phyloP scores from a whole-genome alignment of 148 eudicot genomes.

The Chenopodium album region DNA sequence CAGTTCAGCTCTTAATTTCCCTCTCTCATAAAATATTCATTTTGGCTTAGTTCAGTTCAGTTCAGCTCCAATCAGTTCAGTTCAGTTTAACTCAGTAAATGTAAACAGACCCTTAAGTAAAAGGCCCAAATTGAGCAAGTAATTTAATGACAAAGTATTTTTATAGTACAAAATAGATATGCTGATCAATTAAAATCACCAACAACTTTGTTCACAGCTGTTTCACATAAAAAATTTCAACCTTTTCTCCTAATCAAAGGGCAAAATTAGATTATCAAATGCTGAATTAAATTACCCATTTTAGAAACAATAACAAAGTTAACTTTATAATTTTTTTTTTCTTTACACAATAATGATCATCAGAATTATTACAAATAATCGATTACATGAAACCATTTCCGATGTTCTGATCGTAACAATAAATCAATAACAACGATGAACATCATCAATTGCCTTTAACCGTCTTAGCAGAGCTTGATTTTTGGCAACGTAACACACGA shows the following conservation, averaged over 20 bases:
- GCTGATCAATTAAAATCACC: not conserved
- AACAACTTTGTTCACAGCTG: not conserved
- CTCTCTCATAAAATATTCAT: too few relatives aligned
- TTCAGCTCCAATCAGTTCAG: too few relatives aligned
- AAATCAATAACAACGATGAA: not conserved
- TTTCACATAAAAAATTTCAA: not conserved
- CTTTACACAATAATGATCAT: not conserved
- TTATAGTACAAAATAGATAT: not conserved
- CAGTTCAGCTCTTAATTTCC: too few relatives aligned
- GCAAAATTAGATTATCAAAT: not conserved
- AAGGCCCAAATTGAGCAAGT: not conserved
- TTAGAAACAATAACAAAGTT: too few relatives aligned
- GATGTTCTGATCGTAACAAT: not conserved
- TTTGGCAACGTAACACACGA: slow-evolving; percentile 50
- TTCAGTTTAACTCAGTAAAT: too few relatives aligned
- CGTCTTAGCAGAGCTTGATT: not conserved
- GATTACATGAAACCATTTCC: not conserved
- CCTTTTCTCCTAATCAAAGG: not conserved
- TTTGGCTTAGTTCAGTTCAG: too few relatives aligned
- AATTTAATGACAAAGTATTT: not conserved
- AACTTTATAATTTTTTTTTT: not conserved
- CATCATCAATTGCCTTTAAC: too few relatives aligned
- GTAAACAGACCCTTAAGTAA: too few relatives aligned
- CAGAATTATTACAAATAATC: not conserved
- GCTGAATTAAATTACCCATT: not conserved